Evolutionary conservation across 2,329 filamentous ascomycete genomes (phyloP), one percentile per base, ranked within the genome.

Genomic region (Pseudogymnoascus pannorum): DNA sequence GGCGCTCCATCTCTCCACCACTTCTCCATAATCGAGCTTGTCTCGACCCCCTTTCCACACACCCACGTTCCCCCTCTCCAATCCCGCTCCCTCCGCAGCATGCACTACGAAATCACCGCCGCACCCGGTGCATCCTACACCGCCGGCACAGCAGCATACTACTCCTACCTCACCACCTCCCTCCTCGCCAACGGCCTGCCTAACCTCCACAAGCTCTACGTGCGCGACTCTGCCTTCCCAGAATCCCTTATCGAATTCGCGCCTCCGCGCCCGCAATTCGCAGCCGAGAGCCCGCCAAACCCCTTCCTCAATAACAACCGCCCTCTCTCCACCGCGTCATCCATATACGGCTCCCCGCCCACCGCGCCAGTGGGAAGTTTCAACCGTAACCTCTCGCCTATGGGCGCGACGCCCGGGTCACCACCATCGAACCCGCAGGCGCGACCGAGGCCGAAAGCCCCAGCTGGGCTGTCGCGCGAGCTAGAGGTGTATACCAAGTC

Each of bases 61-160:
- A 76, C 76, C 20, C 70, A 74, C 35, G 69, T 88, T 2, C 87
- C 85, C 1, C 84, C 85, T 0, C 76, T 97, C 59, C 74, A 81
- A 5, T 95, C 91, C 2, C 78, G 76, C 60, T 87, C 86, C 14
- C 81, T 97, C 18, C 77, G 80, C 66, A 87, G 84, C 2, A 77
- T 97, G 12, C 87, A 93, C 68, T 97, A 87, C 71, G 93, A 97
- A 74, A 89, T 97, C 71, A 87, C 84, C 9, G 81, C 85, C 2
- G 78, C 78, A 8, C 75, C 83, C 0, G 73, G 78, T 3, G 76
- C 83, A 0, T 83, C 85, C 20, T 88, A 84, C 63, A 64, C 79
- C 7, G 78, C 75, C 64, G 76, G 81, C 22, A 81, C 81, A 0
- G 74, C 78, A 8, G 81, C 81, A 16, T 95, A 96, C 76, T 96